A percentile compares a stretch with the other conserved stretches of the same genome.
phyloP scores from a whole-genome alignment of 2,329 filamentous ascomycete species.

The Diaporthe capsici region DNA sequence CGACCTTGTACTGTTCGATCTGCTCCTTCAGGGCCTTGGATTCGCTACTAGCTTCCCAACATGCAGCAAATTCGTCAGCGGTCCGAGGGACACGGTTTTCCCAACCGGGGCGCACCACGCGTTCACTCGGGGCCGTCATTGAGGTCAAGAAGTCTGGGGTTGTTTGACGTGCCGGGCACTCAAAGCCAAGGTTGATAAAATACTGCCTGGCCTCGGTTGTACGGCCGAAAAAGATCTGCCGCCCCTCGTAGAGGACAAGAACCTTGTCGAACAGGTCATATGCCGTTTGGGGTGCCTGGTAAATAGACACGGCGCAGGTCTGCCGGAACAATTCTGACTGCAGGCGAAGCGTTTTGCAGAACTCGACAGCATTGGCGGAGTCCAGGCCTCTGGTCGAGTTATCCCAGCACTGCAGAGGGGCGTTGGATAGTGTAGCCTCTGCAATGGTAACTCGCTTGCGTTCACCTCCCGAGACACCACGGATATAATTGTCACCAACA shows the following conservation, averaged over 20 bases:
- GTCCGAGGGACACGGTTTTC: slow-evolving; percentile 70
- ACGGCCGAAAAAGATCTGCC: slow-evolving; percentile 74
- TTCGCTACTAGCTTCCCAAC: slow-evolving; percentile 69
- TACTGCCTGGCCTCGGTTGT: slow-evolving; percentile 73
- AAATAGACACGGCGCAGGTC: slow-evolving; percentile 80
- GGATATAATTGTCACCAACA: slow-evolving; percentile 82
- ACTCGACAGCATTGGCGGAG: slow-evolving; percentile 82
- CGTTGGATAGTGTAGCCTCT: slow-evolving; percentile 70
- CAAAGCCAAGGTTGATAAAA: slow-evolving; percentile 77
- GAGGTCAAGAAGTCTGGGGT: slow-evolving; percentile 82
- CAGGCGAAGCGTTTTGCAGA: slow-evolving; percentile 78
- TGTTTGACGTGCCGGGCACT: slow-evolving; percentile 76
- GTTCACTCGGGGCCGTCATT: slow-evolving; percentile 74
- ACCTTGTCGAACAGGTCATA: slow-evolving; percentile 77
- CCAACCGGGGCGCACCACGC: slow-evolving; percentile 68
- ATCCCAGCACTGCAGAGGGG: slow-evolving; percentile 76
- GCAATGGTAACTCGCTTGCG: slow-evolving; percentile 76
- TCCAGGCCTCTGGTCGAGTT: slow-evolving; percentile 83
- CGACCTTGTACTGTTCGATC: slow-evolving; percentile 68
- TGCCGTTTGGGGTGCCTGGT: slow-evolving; percentile 75
- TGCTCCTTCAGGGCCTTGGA: slow-evolving; percentile 65
- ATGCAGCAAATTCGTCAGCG: slow-evolving; percentile 71
- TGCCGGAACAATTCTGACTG: slow-evolving; percentile 76
- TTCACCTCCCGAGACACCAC: slow-evolving; percentile 82
- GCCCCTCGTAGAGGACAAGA: slow-evolving; percentile 70